Base-by-base conservation (phyloP, 2,329 filamentous ascomycete genomes). In the Plenodomus biglobosus region DNA sequence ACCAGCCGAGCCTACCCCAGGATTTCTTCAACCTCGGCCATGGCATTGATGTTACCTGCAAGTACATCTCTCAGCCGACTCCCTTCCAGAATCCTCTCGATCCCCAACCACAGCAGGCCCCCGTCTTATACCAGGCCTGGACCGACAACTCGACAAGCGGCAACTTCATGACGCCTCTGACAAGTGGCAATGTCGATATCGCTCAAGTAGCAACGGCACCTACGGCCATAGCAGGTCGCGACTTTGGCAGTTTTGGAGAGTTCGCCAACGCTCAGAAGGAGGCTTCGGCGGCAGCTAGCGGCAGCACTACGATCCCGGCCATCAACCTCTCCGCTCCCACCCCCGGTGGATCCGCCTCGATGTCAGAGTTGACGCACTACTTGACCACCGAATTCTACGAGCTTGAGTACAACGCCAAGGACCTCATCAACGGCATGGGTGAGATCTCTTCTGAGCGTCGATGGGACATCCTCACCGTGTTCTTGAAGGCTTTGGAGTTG, bases 81-180 rank as follows among this genome's bases (percentile, higher is more conserved):
- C 30, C 24, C 2, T 50, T 48, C 3, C 22, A 35, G 1, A 24
- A 50, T n/a, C 47, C 50, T 41, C 30, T 48, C 19, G 27, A 35
- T 2, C 19, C 27, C 3, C 43, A 44, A 16, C 27, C 35, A 5
- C 30, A 8, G 8, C 19, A 30, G 2, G 13, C 16, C 17, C 19
- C 10, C 10, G 11, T 18, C 18, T 18, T 41, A 17, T 13, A 13
- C 8, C 15, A 10, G 16, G 22, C 36, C 19, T 35, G 5, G 3
- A 30, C 11, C 16, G 24, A 3, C 17, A 13, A 13, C 21, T 32
- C 18, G 10, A 16, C 17, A 3, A 34, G 13, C 15, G n/a, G 15
- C 13, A 37, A 18, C 15, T 13, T 37, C 7, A 30, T 7, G 15
- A n/a, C 34, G 32, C 3, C 20, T 13, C 32, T 22, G 3, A 15